phyloP scores from a whole-genome alignment of 2,329 filamentous ascomycete genomes.

The Thelonectria olida region DNA sequence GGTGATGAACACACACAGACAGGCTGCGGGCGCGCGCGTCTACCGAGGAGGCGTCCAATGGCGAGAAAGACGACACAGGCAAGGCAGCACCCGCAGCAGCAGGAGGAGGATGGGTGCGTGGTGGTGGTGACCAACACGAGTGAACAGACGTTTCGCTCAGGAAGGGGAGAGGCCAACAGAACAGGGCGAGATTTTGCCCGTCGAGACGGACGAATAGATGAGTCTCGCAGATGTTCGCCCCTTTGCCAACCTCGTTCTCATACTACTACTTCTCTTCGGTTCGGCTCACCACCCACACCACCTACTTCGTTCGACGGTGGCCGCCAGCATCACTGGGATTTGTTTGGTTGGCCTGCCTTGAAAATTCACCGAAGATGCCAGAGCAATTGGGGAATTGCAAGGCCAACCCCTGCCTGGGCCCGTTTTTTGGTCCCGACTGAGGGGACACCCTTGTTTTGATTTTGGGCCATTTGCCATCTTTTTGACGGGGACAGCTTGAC shows the following conservation, averaged over 20 bases:
- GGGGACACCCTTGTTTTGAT: constrained; percentile 22
- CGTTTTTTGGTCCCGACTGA: constrained; percentile 18
- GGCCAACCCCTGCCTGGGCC: constrained; percentile 21
- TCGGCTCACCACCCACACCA: neutral
- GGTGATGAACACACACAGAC: too few species aligned
- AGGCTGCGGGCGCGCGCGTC: constrained; percentile 17
- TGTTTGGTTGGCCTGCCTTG: constrained; percentile 16
- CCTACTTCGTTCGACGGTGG: too few species aligned
- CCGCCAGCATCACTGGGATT: constrained; percentile 14
- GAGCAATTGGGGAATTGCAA: constrained; percentile 3
- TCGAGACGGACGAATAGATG: too few species aligned
- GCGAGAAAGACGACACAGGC: neutral
- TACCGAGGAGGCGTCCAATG: constrained; percentile 36
- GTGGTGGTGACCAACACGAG: constrained; percentile 14
- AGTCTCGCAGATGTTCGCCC: too few species aligned
- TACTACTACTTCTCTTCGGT: neutral
- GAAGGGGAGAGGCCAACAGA: neutral
- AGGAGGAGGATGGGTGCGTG: neutral
- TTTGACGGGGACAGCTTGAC: neutral
- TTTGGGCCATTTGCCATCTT: constrained; percentile 3
- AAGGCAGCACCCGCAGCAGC: neutral
- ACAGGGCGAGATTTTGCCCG: too few species aligned
- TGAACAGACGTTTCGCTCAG: neutral
- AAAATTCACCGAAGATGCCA: constrained; percentile 15
- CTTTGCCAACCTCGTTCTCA: too few species aligned